phyloP scores from a whole-genome alignment of 371 early-diverging fungal species.

The Rhizomucor pusillus region DNA sequence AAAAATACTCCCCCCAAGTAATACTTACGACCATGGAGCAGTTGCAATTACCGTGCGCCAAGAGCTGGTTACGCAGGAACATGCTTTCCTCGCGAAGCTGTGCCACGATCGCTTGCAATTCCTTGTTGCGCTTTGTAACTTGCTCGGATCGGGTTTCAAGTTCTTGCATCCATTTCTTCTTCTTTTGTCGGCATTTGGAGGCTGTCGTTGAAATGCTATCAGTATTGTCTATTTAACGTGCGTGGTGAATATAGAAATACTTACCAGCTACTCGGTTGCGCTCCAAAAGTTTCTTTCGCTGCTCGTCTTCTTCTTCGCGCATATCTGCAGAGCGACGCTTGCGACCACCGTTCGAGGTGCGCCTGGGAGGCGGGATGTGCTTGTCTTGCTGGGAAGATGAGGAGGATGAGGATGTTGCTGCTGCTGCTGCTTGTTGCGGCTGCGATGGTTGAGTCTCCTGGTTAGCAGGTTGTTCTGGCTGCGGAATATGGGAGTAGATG shows the following conservation, averaged over 20 bases:
- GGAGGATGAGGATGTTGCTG: neutral
- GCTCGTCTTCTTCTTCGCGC: constrained; percentile 11
- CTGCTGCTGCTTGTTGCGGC: neutral
- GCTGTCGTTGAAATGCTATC: constrained; percentile 24
- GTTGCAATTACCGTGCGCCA: constrained; percentile 58
- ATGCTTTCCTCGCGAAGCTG: constrained; percentile 68
- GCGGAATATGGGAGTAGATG: neutral
- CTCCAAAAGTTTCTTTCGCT: constrained; percentile 52
- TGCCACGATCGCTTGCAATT: constrained; percentile 47
- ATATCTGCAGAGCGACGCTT: constrained; percentile 6
- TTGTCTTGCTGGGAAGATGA: too few relatives aligned
- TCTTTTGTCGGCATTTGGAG: constrained; percentile 77
- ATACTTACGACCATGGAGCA: constrained; percentile 28
- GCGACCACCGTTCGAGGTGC: constrained; percentile 5
- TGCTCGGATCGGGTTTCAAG: constrained; percentile 61
- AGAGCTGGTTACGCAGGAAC: constrained; percentile 59
- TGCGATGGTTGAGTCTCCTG: neutral
- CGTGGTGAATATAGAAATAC: neutral
- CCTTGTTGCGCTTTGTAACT: constrained; percentile 51
- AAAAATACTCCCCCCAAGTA: neutral
- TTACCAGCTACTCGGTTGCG: constrained; percentile 66
- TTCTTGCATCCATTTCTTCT: constrained; percentile 70
- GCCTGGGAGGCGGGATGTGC: neutral
- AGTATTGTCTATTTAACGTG: neutral
- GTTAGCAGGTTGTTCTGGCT: neutral